phyloP scores from a whole-genome alignment of 2,329 filamentous ascomycete species.

The Colletotrichum spaethianum region DNA sequence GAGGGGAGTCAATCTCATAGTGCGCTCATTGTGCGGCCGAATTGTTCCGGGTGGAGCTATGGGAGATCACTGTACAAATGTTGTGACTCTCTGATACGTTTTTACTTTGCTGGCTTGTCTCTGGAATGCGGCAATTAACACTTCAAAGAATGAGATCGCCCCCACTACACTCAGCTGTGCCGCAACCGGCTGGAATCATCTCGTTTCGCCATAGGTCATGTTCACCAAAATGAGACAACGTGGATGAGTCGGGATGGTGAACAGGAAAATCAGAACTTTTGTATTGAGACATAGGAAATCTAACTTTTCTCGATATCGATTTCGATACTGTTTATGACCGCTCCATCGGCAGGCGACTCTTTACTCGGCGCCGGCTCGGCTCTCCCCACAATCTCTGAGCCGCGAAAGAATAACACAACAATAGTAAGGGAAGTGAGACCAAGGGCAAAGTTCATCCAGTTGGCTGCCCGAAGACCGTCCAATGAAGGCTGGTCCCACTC shows the following conservation, averaged over 20 bases:
- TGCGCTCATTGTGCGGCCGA: no score
- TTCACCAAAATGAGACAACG: neutral
- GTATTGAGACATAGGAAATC: constrained; percentile 10
- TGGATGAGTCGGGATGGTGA: neutral
- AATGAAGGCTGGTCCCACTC: constrained; percentile 63
- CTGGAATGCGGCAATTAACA: neutral
- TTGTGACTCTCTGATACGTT: neutral
- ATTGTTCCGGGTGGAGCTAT: neutral
- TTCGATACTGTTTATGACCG: constrained; percentile 36
- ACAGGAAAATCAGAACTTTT: constrained; percentile 13
- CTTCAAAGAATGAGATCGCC: constrained; percentile 2
- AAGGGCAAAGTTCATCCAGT: constrained; percentile 68
- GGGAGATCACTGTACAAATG: neutral
- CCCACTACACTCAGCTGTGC: neutral
- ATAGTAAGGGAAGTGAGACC: constrained; percentile 59
- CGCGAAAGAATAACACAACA: constrained; percentile 64
- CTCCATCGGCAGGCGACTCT: constrained; percentile 39
- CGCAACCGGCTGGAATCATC: neutral
- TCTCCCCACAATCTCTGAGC: constrained; percentile 67
- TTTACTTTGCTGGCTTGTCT: neutral
- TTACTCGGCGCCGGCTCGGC: constrained; percentile 37
- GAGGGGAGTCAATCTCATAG: neutral
- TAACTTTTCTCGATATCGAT: constrained; percentile 12
- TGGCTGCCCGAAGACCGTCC: constrained; percentile 62
- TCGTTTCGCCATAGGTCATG: neutral